Evolutionary conservation across 2,329 filamentous ascomycete genomes (phyloP).

Genomic region (Aspergillus luchuensis): DNA sequence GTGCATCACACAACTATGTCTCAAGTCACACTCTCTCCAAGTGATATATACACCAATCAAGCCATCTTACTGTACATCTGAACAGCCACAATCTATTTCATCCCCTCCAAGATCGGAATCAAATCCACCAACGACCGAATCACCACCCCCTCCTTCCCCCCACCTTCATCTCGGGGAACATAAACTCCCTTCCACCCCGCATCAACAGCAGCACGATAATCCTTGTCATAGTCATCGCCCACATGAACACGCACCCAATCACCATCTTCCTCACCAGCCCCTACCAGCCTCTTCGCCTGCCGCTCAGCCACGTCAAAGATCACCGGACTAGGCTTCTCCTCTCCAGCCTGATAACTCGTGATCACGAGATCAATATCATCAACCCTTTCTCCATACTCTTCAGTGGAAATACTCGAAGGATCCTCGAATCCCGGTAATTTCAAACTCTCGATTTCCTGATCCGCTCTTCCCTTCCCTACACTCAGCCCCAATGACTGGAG

Average conservation of each 20-base stretch:
- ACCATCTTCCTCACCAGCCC: neutral
- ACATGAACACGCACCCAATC: slow-evolving; percentile 43
- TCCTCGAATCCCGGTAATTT: slow-evolving; percentile 26
- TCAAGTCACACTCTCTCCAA: neutral
- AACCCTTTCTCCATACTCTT: neutral
- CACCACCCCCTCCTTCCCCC: slow-evolving; percentile 11
- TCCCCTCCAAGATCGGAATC: slow-evolving; percentile 19
- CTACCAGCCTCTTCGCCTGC: slow-evolving; percentile 29
- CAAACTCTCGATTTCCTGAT: slow-evolving; percentile 33
- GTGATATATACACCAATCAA: neutral
- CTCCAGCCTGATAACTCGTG: slow-evolving; percentile 50
- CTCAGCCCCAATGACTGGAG: slow-evolving; percentile 42
- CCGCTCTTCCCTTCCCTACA: slow-evolving; percentile 38
- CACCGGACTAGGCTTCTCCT: slow-evolving; percentile 45
- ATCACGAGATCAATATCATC: slow-evolving; percentile 48
- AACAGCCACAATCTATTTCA: neutral
- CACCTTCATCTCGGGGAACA: slow-evolving; percentile 27
- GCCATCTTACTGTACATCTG: neutral
- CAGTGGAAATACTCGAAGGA: neutral
- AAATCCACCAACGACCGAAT: slow-evolving; percentile 31
- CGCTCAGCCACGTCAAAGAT: slow-evolving; percentile 45
- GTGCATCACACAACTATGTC: too few relatives aligned
- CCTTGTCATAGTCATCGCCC: slow-evolving; percentile 49
- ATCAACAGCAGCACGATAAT: slow-evolving; percentile 40
- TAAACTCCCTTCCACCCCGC: slow-evolving; percentile 44